Conservation (phyloP, 495 filamentous ascomycete species). For the Stereocaulon alpinum region DNA sequence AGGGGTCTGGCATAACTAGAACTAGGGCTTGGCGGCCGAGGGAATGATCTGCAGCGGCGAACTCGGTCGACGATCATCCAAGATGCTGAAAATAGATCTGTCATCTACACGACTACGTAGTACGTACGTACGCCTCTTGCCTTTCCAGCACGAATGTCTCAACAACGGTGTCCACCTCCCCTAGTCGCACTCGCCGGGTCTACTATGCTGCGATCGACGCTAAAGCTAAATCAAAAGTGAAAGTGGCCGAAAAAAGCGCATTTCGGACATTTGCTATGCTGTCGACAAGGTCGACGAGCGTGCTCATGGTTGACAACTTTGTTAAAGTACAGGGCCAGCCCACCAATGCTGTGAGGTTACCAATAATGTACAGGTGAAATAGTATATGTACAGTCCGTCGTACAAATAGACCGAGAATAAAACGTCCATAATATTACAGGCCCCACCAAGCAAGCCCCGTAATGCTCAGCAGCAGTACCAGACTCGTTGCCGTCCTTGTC, state of each 20-base stretch:
- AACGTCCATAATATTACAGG: not conserved
- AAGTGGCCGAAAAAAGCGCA: not conserved
- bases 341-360: not conserved
- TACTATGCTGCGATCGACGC: too few relatives aligned
- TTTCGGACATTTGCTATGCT: not conserved
- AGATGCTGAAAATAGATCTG: not conserved
- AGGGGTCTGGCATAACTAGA: slow-evolving; percentile 1
- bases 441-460: not conserved
- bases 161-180: not conserved
- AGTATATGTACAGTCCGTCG: not conserved
- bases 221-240: not conserved
- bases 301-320: not conserved
- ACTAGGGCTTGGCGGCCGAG: too few relatives aligned
- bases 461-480: not conserved
- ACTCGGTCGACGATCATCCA: not conserved
- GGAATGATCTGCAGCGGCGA: slow-evolving; percentile 7
- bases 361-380: not conserved
- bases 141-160: not conserved
- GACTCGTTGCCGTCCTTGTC: not conserved
- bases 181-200: too few relatives aligned
- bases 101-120: not conserved
- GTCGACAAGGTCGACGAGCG: not conserved
- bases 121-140: too few relatives aligned
- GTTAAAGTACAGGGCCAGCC: too few relatives aligned
- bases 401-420: not conserved